Conservation (phyloP, 129 eudicot species). For the Centella asiatica region DNA sequence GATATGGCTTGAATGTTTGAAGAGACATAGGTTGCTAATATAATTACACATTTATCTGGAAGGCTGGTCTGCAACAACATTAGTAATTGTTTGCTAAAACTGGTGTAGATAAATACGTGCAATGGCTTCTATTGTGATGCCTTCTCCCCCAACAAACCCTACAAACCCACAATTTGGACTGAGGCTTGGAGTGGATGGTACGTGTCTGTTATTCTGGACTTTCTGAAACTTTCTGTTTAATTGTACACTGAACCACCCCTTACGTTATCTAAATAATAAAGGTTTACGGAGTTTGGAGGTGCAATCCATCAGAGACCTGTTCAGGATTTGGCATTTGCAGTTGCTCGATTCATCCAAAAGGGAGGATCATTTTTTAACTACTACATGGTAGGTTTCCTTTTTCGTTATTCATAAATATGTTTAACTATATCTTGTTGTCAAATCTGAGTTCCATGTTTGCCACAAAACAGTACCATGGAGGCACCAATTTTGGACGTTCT, state of each 20-base stretch:
- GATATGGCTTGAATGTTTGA: no score
- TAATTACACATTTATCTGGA: not conserved
- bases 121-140: slow-evolving; percentile 92
- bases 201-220: slow-evolving; percentile 5
- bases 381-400: slow-evolving; percentile 63
- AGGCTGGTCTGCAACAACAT: not conserved
- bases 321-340: slow-evolving; percentile 91
- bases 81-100: slow-evolving; percentile 4
- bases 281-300: slow-evolving; percentile 94
- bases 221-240: not conserved
- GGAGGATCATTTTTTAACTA: slow-evolving; percentile 87
- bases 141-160: slow-evolving; percentile 70
- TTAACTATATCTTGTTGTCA: not conserved
- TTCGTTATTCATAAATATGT: not conserved
- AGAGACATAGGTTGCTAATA: not conserved
- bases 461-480: slow-evolving; percentile 79
- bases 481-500: slow-evolving; percentile 92
- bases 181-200: slow-evolving; percentile 99
- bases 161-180: slow-evolving; percentile 89
- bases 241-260: not conserved
- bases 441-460: slow-evolving; percentile 6
- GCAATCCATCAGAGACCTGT: slow-evolving; percentile 61
- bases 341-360: slow-evolving; percentile 64
- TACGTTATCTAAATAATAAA: not conserved
- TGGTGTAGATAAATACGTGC: slow-evolving; percentile 79